A percentile compares a stretch with the other conserved stretches of the same genome.
Conservation (phyloP, 2,329 filamentous ascomycete genomes). For the Metarhizium robertsii region DNA sequence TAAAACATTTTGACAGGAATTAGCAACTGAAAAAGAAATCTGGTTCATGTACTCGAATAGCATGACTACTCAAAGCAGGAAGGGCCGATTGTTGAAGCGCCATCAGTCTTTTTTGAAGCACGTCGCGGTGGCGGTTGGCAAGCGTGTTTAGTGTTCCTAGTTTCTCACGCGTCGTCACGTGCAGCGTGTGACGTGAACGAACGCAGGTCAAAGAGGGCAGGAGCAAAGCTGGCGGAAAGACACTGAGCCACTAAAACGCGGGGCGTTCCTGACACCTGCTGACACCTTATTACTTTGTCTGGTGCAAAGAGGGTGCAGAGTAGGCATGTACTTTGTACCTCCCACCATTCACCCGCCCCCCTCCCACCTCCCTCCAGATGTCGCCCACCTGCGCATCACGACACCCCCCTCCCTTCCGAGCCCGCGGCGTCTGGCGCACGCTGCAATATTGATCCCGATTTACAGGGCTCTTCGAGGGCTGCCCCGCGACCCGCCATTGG, state of each 20-base stretch:
- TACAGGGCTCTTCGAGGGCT: constrained; percentile 18
- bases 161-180: background rate
- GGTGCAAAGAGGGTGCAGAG: too few species aligned
- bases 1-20: background rate
- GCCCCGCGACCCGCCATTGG: constrained; percentile 20
- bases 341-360: too few species aligned
- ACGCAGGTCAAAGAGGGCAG: background rate
- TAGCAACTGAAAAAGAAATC: background rate
- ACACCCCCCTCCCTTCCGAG: constrained; percentile 6
- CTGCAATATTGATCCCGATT: constrained; percentile 20
- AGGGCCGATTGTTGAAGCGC: background rate
- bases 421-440: constrained; percentile 11
- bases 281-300: background rate
- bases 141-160: background rate
- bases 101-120: background rate
- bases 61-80: too few species aligned
- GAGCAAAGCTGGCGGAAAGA: background rate
- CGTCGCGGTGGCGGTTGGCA: background rate
- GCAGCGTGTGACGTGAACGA: background rate
- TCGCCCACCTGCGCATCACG: background rate
- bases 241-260: constrained; percentile 21
- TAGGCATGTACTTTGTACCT: too few species aligned
- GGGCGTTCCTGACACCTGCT: constrained; percentile 26
- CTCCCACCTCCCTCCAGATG: too few species aligned
- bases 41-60: too few species aligned